A percentile compares a stretch with the other conserved stretches of the same genome.
Evolutionary conservation across 352 stramenopile species (phyloP).

Genomic region (Phytophthora fragariaefolia): DNA sequence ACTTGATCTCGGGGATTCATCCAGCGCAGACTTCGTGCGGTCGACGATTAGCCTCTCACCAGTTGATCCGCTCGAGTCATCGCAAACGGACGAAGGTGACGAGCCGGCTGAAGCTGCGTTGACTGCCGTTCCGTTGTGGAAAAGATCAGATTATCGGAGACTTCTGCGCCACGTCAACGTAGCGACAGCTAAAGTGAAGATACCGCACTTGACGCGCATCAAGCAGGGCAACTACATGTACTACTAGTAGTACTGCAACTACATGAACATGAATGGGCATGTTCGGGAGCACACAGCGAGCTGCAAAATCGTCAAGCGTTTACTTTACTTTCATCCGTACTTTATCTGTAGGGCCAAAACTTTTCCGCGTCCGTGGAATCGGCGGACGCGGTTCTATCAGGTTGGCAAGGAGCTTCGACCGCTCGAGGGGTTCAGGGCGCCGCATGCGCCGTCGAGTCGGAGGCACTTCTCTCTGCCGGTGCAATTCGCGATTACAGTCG

Average conservation of each 20-base stretch:
- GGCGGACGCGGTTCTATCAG: conserved; percentile 40
- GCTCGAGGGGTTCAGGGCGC: conserved; percentile 19
- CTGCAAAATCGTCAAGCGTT: conserved; percentile 41
- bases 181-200: conserved; percentile 6
- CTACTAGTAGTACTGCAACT: too few relatives aligned
- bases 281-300: conserved; percentile 5
- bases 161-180: conserved; percentile 3
- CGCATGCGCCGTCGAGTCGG: conserved; percentile 39
- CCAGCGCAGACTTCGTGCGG: conserved; percentile 5
- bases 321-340: conserved; percentile 55
- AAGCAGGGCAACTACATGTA: too few relatives aligned
- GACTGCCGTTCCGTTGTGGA: conserved; percentile 5
- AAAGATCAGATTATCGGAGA: conserved; percentile 7
- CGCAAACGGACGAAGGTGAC: conserved; percentile 30
- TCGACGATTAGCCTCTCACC: conserved; percentile 27
- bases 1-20: not conserved
- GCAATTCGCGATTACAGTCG: conserved; percentile 32
- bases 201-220: not conserved
- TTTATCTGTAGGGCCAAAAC: conserved; percentile 52
- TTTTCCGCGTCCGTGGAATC: conserved; percentile 43
- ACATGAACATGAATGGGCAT: too few relatives aligned
- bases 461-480: conserved; percentile 30
- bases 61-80: conserved; percentile 17
- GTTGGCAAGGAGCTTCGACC: conserved; percentile 27
- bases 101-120: not conserved